phyloP scores from a whole-genome alignment of 768 basidiomycete genomes.

The Tulasnella sp. region DNA sequence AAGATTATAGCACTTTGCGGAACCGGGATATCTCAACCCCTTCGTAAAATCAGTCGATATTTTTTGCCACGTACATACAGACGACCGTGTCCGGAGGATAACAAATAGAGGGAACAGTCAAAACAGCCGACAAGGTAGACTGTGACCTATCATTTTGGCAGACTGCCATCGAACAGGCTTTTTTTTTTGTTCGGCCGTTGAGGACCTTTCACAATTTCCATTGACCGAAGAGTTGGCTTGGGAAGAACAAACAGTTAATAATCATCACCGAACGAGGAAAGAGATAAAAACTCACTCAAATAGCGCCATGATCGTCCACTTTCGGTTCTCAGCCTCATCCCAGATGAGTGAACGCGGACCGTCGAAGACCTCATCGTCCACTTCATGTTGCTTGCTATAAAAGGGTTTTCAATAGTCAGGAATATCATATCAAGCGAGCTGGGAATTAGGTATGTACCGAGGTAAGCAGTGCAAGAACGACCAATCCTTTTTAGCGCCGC shows the following conservation, averaged over 20 bases:
- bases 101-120: too few relatives aligned
- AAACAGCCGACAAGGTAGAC: too few relatives aligned
- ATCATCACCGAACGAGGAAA: neutral
- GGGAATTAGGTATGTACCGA: slow-evolving; percentile 27
- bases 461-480: slow-evolving; percentile 95
- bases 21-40: too few relatives aligned
- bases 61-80: too few relatives aligned
- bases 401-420: too few relatives aligned
- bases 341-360: slow-evolving; percentile 86
- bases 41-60: too few relatives aligned
- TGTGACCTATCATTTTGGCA: too few relatives aligned
- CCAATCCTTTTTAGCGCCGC: slow-evolving; percentile 80
- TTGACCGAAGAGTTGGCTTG: slow-evolving; percentile 17
- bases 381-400: slow-evolving; percentile 63
- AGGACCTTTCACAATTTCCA: slow-evolving; percentile 19
- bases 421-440: too few relatives aligned
- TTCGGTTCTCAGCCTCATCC: slow-evolving; percentile 91
- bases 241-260: neutral
- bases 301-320: slow-evolving; percentile 90
- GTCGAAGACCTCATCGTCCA: slow-evolving; percentile 96
- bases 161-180: too few relatives aligned
- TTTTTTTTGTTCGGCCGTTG: too few relatives aligned
- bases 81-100: too few relatives aligned
- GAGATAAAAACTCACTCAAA: slow-evolving; percentile 57
- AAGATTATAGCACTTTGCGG: too few relatives aligned